phyloP scores from a whole-genome alignment of 2,329 filamentous ascomycete genomes.

The Fusarium keratoplasticum region DNA sequence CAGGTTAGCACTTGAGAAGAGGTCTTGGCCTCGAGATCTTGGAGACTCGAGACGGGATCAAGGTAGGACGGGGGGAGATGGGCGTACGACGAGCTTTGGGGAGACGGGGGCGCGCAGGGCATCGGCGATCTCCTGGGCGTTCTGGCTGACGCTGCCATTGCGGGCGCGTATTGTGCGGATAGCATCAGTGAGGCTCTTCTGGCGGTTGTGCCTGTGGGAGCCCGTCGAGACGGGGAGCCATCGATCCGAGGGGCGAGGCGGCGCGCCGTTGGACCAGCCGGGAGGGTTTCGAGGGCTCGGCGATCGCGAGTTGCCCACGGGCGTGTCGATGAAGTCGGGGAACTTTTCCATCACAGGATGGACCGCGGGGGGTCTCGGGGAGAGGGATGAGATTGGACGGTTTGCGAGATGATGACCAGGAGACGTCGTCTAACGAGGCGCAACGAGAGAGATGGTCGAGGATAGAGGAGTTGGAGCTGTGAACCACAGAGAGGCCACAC shows the following conservation, averaged over 20 bases:
- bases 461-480: not conserved
- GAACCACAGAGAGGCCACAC: not conserved
- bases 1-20: slow-evolving; percentile 34
- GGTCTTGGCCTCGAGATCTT: slow-evolving; percentile 2
- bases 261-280: slow-evolving; percentile 44
- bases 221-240: slow-evolving; percentile 43
- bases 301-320: slow-evolving; percentile 44
- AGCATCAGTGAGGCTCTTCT: slow-evolving; percentile 92
- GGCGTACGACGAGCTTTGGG: slow-evolving; percentile 81
- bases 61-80: not conserved
- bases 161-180: slow-evolving; percentile 83
- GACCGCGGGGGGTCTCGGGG: not conserved
- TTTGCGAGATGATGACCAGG: not conserved
- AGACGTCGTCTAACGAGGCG: not conserved
- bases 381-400: slow-evolving; percentile 3
- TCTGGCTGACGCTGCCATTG: slow-evolving; percentile 88
- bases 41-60: slow-evolving; percentile 12
- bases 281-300: slow-evolving; percentile 44
- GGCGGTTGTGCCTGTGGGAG: slow-evolving; percentile 70
- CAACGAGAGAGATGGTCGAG: not conserved
- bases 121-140: slow-evolving; percentile 92
- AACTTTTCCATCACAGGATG: slow-evolving; percentile 64
- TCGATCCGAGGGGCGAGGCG: slow-evolving; percentile 45
- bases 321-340: slow-evolving; percentile 64
- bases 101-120: slow-evolving; percentile 92